A percentile compares a stretch with the other conserved stretches of the same genome.
phyloP scores from a whole-genome alignment of 306 rosid genomes.

The Vicia villosa region DNA sequence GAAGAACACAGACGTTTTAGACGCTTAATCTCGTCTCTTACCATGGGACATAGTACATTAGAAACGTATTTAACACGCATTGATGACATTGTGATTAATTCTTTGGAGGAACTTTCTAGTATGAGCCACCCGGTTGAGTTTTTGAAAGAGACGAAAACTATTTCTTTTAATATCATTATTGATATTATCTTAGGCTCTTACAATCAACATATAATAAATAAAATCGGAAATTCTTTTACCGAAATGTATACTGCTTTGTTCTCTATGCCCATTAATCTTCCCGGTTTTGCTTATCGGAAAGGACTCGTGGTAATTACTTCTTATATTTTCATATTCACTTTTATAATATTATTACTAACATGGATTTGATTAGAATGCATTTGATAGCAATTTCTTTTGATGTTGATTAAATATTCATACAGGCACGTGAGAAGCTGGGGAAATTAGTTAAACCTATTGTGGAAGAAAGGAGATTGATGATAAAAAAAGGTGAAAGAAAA shows the following conservation, averaged over 20 bases:
- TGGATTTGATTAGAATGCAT: too few species aligned
- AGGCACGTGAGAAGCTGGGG: neutral
- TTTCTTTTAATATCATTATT: neutral
- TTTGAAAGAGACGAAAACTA: neutral
- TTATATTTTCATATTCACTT: neutral
- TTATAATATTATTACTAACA: too few species aligned
- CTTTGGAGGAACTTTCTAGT: conserved; percentile 36
- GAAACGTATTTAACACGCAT: conserved; percentile 21
- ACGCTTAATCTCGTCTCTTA: conserved; percentile 27
- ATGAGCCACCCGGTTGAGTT: neutral
- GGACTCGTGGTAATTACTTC: conserved; percentile 8
- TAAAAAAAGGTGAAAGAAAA: neutral
- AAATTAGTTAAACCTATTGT: neutral
- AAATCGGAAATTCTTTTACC: neutral
- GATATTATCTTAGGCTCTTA: neutral
- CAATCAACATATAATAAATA: neutral
- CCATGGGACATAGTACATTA: conserved; percentile 26
- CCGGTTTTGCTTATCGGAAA: conserved; percentile 8
- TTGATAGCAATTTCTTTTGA: too few species aligned
- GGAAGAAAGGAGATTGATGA: neutral
- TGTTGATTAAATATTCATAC: neutral
- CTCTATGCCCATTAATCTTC: conserved; percentile 5
- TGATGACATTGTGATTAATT: conserved; percentile 14
- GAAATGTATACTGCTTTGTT: neutral
- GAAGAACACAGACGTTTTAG: conserved; percentile 33